Conservation (phyloP, 192 early-diverging fungal genomes). For the Gonapodya prolifera region DNA sequence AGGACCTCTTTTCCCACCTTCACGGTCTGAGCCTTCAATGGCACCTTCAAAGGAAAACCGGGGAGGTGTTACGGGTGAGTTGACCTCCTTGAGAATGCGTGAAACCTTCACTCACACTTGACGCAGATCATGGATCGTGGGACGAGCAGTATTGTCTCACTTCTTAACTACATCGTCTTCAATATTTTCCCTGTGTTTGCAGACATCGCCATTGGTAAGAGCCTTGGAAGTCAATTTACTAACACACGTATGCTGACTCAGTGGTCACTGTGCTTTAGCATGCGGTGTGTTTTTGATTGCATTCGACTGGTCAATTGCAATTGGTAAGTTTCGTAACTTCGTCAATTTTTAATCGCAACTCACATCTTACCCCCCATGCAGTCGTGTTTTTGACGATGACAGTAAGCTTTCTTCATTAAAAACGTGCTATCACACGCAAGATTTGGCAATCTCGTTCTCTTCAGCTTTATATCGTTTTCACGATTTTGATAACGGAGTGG, state of each 20-base stretch:
- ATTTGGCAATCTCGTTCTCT: background rate
- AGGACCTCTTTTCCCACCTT: slow-evolving; percentile 72
- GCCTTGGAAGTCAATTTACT: background rate
- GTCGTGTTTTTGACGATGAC: slow-evolving; percentile 82
- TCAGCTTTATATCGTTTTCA: slow-evolving; percentile 61
- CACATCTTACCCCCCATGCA: too few species aligned
- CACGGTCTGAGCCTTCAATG: slow-evolving; percentile 79
- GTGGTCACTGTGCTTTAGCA: slow-evolving; percentile 58
- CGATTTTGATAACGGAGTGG: slow-evolving; percentile 79
- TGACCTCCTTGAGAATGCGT: background rate
- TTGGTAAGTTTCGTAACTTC: too few species aligned
- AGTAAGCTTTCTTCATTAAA: background rate
- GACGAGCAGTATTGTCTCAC: slow-evolving; percentile 47
- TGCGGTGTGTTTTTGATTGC: slow-evolving; percentile 32
- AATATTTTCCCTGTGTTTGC: slow-evolving; percentile 74
- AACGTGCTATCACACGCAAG: background rate
- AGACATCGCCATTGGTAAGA: background rate
- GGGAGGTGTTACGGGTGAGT: slow-evolving; percentile 78
- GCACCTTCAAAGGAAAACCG: slow-evolving; percentile 89
- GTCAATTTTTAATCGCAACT: too few species aligned
- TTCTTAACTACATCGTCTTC: slow-evolving; percentile 74
- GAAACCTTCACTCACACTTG: background rate
- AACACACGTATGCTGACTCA: too few species aligned
- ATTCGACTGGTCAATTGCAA: slow-evolving; percentile 62
- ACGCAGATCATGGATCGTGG: slow-evolving; percentile 26